Percentiles rank a stretch among this genome's conserved stretches.
Evolutionary conservation across 495 filamentous ascomycete genomes (phyloP).

Genomic region (Hypoxylon trugodes): DNA sequence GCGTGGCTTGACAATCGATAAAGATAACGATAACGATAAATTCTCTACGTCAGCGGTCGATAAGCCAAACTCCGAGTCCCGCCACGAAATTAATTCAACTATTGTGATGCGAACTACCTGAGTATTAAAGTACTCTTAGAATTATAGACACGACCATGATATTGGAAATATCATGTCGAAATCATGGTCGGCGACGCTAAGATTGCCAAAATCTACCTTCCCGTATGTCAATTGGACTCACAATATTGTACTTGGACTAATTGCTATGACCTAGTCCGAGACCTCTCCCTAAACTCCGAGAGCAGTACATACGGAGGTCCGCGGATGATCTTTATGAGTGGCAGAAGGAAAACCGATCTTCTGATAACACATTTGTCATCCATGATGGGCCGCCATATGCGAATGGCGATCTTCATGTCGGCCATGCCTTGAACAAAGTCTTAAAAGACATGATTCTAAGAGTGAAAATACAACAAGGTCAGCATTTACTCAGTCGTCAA

Average conservation of each 20-base stretch:
- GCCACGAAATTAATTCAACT: neutral
- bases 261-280: conserved; percentile 48
- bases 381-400: conserved; percentile 98
- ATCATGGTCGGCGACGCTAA: conserved; percentile 58
- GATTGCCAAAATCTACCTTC: conserved; percentile 58
- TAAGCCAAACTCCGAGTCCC: neutral
- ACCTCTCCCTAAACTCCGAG: conserved; percentile 53
- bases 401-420: conserved; percentile 92
- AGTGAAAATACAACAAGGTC: conserved; percentile 77
- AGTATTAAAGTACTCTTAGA: neutral
- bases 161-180: conserved; percentile 54
- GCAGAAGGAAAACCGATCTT: conserved; percentile 71
- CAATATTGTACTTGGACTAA: conserved; percentile 28
- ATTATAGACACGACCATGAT: conserved; percentile 23
- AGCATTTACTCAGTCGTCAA: conserved; percentile 10
- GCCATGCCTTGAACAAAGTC: conserved; percentile 98
- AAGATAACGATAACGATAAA: conserved; percentile 16
- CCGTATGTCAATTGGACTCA: conserved; percentile 49
- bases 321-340: conserved; percentile 89
- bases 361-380: conserved; percentile 73
- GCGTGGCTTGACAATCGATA: conserved; percentile 5
- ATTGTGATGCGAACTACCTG: conserved; percentile 9
- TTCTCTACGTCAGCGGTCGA: neutral
- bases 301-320: conserved; percentile 76
- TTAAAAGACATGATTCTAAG: conserved; percentile 92